Evolutionary conservation across 225 moss, liverwort and hornwort genomes (phyloP).

Genomic region (Bryoerythrophyllum caledonicum): DNA sequence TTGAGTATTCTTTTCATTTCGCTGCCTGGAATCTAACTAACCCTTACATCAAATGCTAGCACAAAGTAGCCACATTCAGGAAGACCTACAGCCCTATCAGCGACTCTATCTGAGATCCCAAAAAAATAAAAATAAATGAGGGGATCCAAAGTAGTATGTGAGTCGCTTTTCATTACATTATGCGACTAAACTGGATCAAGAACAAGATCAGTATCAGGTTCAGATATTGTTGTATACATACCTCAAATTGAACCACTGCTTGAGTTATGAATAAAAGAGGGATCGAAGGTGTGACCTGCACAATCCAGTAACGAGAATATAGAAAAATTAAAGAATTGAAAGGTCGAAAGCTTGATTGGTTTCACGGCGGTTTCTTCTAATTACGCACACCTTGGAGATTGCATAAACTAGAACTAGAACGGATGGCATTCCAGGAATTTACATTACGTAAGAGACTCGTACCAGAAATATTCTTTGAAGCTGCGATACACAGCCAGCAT

Average conservation of each 20-base stretch:
- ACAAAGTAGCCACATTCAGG: too few species aligned
- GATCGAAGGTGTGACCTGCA: constrained; percentile 83
- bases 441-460: constrained; percentile 18
- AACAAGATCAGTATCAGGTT: constrained; percentile 10
- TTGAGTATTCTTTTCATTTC: too few species aligned
- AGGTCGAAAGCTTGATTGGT: constrained; percentile 3
- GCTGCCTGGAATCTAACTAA: too few species aligned
- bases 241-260: constrained; percentile 91
- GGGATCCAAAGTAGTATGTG: not conserved
- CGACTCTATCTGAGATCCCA: not conserved
- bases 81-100: too few species aligned
- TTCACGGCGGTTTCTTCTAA: not conserved
- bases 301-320: constrained; percentile 16
- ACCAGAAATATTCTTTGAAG: constrained; percentile 98
- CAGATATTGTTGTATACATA: constrained; percentile 42
- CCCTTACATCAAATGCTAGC: too few species aligned
- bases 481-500: constrained; percentile 87
- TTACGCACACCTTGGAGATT: not conserved
- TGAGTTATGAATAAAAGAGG: constrained; percentile 72
- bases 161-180: constrained; percentile 2
- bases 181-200: constrained; percentile 3
- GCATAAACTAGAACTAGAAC: constrained; percentile 14
- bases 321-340: constrained; percentile 12
- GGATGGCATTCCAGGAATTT: constrained; percentile 16
- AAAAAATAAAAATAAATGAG: not conserved